Percentiles rank a stretch among this genome's conserved stretches.
Evolutionary conservation across 257 asterid genomes (phyloP).

Genomic region (Nicotiana obtusifolia): DNA sequence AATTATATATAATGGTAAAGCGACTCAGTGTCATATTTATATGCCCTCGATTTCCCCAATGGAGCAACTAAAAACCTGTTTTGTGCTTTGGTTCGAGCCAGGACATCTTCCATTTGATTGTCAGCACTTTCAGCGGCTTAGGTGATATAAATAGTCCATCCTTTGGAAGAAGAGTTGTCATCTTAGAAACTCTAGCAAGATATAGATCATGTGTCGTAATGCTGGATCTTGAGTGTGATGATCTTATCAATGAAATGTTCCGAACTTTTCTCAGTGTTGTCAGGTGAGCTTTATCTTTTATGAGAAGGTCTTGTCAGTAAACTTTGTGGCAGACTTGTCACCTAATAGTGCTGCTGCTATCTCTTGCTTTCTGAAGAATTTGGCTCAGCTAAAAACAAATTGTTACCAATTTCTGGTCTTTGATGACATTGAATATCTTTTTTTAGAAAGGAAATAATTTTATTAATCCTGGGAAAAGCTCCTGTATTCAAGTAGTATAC

Average conservation of each 20-base stretch:
- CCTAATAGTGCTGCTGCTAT: background rate
- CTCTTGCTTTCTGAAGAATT: background rate
- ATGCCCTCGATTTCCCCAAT: background rate
- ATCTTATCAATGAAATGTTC: slow-evolving; percentile 85
- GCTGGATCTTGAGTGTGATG: slow-evolving; percentile 98
- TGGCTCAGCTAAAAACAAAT: background rate
- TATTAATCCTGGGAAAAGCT: background rate
- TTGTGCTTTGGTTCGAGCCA: slow-evolving; percentile 34
- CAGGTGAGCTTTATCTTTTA: slow-evolving; percentile 44
- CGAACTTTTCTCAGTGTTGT: slow-evolving; percentile 65
- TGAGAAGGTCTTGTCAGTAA: background rate
- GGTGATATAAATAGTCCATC: slow-evolving; percentile 64
- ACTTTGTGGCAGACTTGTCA: background rate
- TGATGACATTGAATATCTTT: background rate
- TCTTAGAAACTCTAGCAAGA: slow-evolving; percentile 91
- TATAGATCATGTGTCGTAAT: slow-evolving; percentile 93
- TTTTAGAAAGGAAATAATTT: background rate
- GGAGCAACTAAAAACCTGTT: slow-evolving; percentile 8
- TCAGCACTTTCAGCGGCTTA: slow-evolving; percentile 86
- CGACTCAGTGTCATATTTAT: background rate
- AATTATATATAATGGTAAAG: slow-evolving; percentile 8
- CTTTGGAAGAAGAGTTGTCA: slow-evolving; percentile 88
- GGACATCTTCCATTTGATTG: slow-evolving; percentile 87
- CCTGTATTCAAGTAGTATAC: background rate
- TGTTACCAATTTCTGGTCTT: background rate